Evolutionary conservation across 352 stramenopile genomes (phyloP).

Genomic region (Phytophthora boehmeriae): DNA sequence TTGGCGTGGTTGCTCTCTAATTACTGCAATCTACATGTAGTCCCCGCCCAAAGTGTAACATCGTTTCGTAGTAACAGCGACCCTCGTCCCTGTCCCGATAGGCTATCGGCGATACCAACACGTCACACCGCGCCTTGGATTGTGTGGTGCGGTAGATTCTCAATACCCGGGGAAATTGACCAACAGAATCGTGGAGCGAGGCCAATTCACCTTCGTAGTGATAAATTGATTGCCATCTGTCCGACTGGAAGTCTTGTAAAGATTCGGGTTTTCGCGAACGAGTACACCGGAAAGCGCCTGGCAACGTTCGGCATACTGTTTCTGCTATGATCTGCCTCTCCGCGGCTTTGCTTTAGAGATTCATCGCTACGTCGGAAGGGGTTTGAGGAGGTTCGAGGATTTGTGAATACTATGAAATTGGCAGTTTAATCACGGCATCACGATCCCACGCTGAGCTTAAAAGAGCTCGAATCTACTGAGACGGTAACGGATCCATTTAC

Average conservation of each 20-base stretch:
- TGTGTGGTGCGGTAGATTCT: neutral
- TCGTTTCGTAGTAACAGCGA: neutral
- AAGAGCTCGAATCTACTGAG: neutral
- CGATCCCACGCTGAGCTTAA: too few relatives aligned
- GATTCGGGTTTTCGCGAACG: neutral
- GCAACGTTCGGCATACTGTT: neutral
- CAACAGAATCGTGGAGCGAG: neutral
- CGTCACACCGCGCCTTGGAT: too few relatives aligned
- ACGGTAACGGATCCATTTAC: neutral
- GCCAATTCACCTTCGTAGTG: neutral
- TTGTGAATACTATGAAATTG: neutral
- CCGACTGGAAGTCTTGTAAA: neutral
- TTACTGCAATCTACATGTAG: too few relatives aligned
- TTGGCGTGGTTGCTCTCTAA: too few relatives aligned
- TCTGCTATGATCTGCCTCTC: neutral
- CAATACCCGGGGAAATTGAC: neutral
- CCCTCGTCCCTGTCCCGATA: neutral
- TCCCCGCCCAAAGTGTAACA: too few relatives aligned
- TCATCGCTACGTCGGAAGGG: neutral
- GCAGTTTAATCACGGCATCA: too few relatives aligned
- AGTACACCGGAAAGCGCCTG: neutral
- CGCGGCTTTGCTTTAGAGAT: neutral
- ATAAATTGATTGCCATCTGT: neutral
- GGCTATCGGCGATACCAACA: too few relatives aligned
- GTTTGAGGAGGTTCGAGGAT: neutral